Base-by-base conservation (phyloP, 1,139 yeast species). In the Blastobotrys proliferans region DNA sequence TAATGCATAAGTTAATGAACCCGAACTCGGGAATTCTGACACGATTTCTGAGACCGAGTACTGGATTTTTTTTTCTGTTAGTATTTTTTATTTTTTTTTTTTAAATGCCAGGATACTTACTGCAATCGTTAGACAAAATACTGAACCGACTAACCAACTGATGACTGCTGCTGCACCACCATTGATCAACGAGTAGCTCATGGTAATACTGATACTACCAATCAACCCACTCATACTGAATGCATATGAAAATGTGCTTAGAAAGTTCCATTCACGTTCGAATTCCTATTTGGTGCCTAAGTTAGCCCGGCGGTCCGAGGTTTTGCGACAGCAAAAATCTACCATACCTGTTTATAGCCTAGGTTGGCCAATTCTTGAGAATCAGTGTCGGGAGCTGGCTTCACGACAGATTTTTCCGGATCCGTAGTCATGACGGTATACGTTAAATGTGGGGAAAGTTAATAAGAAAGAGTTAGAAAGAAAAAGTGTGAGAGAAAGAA, bases 11-110 rank as follows among this genome's bases (percentile, higher is more conserved):
- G 62, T 61, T 30, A 81, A 66, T 2, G 86, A 86, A 38, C 87
- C 87, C n/a, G 79, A 71, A 2, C 87, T 81, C 33, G 87, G 86
- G 54, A 77, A 74, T 6, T 83, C 72, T 20, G 79, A 72, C 10
- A 80, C 80, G 44, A 80, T 61, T 50, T 79, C 79, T 2, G 83
- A 72, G 72, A 81, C 74, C 2, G 79, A 68, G 11, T 69, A 60
- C n/a, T n/a, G n/a, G n/a, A n/a, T n/a, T n/a, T n/a, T n/a, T n/a
- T n/a, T n/a, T n/a, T n/a, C n/a, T n/a, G n/a, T n/a, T n/a, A n/a
- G n/a, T n/a, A n/a, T n/a, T n/a, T n/a, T n/a, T n/a, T n/a, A n/a
- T n/a, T n/a, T n/a, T n/a, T n/a, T n/a, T n/a, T n/a, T n/a, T n/a
- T n/a, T n/a, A n/a, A n/a, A n/a, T n/a, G n/a, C n/a, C n/a, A n/a